Conservation (phyloP, 352 stramenopile species). For the Globisporangium emineosum region DNA sequence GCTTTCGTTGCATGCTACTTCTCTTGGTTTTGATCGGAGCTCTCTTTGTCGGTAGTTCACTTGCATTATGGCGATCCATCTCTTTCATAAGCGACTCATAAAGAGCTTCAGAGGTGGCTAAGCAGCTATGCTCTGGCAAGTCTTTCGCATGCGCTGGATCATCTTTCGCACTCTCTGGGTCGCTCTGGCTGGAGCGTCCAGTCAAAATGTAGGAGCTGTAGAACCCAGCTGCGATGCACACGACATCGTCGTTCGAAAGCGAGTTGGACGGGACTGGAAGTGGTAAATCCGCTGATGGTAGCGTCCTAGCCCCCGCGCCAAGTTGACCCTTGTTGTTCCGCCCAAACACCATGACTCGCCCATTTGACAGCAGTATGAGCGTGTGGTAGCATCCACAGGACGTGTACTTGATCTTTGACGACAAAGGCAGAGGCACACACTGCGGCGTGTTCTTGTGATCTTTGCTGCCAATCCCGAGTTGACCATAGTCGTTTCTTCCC, state of each 20-base stretch:
- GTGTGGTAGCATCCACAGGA: slow-evolving; percentile 87
- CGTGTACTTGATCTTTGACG: slow-evolving; percentile 68
- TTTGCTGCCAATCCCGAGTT: slow-evolving; percentile 86
- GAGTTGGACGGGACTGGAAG: slow-evolving; percentile 74
- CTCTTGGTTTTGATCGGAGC: slow-evolving; percentile 47
- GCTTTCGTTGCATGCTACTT: slow-evolving; percentile 40
- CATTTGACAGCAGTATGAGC: slow-evolving; percentile 72
- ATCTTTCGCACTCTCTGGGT: slow-evolving; percentile 32
- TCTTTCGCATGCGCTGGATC: slow-evolving; percentile 48
- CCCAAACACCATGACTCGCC: slow-evolving; percentile 84
- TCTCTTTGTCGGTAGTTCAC: slow-evolving; percentile 14
- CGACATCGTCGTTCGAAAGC: slow-evolving; percentile 77
- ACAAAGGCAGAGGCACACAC: slow-evolving; percentile 73
- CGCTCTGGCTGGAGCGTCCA: slow-evolving; percentile 48
- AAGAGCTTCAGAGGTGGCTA: slow-evolving; percentile 65
- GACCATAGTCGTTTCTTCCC: slow-evolving; percentile 85
- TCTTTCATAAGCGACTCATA: slow-evolving; percentile 88
- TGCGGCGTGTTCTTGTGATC: slow-evolving; percentile 84
- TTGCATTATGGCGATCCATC: slow-evolving; percentile 57
- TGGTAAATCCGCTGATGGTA: slow-evolving; percentile 78
- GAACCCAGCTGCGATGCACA: slow-evolving; percentile 78
- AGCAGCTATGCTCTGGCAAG: slow-evolving; percentile 48
- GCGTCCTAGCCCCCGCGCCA: slow-evolving; percentile 63
- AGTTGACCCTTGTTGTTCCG: slow-evolving; percentile 88
- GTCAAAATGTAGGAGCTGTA: slow-evolving; percentile 89